Percentiles rank a stretch among this genome's conserved stretches.
Evolutionary conservation across 495 filamentous ascomycete genomes (phyloP).

Genomic region (Penicillium manginii): DNA sequence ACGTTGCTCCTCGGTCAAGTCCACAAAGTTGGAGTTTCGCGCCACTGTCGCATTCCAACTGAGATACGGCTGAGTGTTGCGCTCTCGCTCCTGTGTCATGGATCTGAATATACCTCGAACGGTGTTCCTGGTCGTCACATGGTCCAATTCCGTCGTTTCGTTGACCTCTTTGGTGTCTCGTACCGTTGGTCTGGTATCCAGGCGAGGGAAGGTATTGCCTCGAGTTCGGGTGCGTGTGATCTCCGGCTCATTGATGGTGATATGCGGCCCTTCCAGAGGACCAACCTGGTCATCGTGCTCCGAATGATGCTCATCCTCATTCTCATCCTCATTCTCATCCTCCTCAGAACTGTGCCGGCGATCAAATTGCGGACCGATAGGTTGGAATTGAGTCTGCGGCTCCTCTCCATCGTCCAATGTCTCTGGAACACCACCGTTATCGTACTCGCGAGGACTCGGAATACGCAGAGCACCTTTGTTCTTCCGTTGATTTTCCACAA

Average conservation of each 20-base stretch:
- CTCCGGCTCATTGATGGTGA: conserved; percentile 67
- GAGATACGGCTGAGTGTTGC: conserved; percentile 75
- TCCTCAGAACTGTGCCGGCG: conserved; percentile 20
- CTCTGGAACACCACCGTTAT: conserved; percentile 73
- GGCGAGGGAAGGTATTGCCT: conserved; percentile 43
- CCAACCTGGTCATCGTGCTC: conserved; percentile 31
- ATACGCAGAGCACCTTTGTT: conserved; percentile 77
- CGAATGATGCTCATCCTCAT: conserved; percentile 13
- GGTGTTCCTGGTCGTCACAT: conserved; percentile 36
- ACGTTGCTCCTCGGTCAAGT: conserved; percentile 84
- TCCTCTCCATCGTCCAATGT: conserved; percentile 57
- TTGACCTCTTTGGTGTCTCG: conserved; percentile 35
- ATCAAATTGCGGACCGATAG: conserved; percentile 17
- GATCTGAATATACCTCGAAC: conserved; percentile 43
- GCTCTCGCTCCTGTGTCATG: conserved; percentile 47
- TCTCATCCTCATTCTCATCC: neutral
- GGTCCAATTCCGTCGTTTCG: conserved; percentile 21
- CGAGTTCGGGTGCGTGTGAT: conserved; percentile 36
- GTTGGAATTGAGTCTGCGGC: conserved; percentile 17
- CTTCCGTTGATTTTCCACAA: conserved; percentile 83
- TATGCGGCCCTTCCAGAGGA: conserved; percentile 53
- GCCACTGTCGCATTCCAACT: conserved; percentile 92
- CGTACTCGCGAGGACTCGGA: conserved; percentile 84
- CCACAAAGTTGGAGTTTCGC: conserved; percentile 88
- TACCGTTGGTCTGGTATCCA: conserved; percentile 44